These are phyloP conservation scores for Trypanosoma caninum DNA, from an alignment of 208 protist species.

Conservation along the genomic window DNA sequence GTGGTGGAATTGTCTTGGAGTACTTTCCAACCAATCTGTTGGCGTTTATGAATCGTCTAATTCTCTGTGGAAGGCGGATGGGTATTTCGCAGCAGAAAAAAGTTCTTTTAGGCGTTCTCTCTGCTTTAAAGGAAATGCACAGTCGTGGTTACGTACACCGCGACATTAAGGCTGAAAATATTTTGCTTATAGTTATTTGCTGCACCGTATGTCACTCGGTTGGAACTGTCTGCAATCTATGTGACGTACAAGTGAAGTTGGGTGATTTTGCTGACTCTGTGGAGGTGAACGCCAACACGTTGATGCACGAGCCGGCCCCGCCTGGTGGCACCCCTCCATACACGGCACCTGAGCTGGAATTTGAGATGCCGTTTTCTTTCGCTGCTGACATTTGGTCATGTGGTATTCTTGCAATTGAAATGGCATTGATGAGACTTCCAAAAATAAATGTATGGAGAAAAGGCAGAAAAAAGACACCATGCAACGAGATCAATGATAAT, in stretches of 20 bases:
- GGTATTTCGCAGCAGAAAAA: conserved; percentile 14
- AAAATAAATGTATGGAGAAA: neutral
- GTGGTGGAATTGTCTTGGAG: conserved; percentile 22
- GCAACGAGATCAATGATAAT: neutral
- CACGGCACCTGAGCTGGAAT: conserved; percentile 19
- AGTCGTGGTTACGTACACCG: conserved; percentile 64
- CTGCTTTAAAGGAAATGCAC: conserved; percentile 41
- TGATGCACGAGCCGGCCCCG: conserved; percentile 5
- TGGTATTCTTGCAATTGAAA: conserved; percentile 23
- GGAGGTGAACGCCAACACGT: neutral
- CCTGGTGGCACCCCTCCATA: conserved; percentile 20
- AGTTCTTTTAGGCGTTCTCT: conserved; percentile 7
- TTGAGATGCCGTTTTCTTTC: conserved; percentile 11
- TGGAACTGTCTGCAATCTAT: conserved; percentile 17
- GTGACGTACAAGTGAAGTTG: conserved; percentile 14
- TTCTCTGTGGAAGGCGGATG: conserved; percentile 12
- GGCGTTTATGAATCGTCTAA: conserved; percentile 25
- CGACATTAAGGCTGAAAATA: conserved; percentile 83
- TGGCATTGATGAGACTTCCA: conserved; percentile 24
- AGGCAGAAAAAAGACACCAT: too few relatives aligned
- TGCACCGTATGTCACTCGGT: conserved; percentile 16
- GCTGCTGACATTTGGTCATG: conserved; percentile 26
- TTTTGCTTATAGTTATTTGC: conserved; percentile 32
- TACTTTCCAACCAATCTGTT: conserved; percentile 24
- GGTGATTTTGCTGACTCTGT: conserved; percentile 23